Conservation (phyloP, 257 asterid species). For the Thymus quinquecostatus region DNA sequence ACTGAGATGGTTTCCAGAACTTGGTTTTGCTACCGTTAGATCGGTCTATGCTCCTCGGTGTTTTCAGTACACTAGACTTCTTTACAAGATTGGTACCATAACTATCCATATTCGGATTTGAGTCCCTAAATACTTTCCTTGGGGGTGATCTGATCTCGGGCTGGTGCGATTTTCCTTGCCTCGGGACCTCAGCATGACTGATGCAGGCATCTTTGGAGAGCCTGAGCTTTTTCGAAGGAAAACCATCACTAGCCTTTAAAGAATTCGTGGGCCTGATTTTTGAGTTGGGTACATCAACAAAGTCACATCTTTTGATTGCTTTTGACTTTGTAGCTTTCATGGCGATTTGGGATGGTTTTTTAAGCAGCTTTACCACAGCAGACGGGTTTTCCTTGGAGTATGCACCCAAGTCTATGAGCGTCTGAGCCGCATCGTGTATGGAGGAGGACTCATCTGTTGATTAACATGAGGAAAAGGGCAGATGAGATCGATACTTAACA, state of each 20-base stretch:
- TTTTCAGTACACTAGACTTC: constrained; percentile 53
- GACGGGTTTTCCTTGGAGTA: constrained; percentile 41
- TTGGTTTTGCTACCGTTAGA: constrained; percentile 50
- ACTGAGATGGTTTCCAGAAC: constrained; percentile 47
- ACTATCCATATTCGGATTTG: constrained; percentile 42
- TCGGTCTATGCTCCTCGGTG: constrained; percentile 59
- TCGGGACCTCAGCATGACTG: constrained; percentile 36
- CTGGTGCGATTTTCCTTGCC: constrained; percentile 47
- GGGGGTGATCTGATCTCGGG: constrained; percentile 61
- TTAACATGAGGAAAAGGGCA: constrained; percentile 4
- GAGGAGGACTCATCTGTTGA: constrained; percentile 56
- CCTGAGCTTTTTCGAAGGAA: constrained; percentile 69
- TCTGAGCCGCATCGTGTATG: constrained; percentile 72
- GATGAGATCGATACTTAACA: constrained; percentile 8
- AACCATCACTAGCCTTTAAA: constrained; percentile 40
- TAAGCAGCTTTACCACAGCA: constrained; percentile 38
- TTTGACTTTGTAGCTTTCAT: constrained; percentile 57
- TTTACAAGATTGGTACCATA: constrained; percentile 49
- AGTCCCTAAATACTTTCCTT: constrained; percentile 48
- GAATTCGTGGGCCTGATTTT: constrained; percentile 37
- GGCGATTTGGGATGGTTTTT: constrained; percentile 51
- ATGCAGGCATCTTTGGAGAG: constrained; percentile 45
- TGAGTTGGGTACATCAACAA: constrained; percentile 43
- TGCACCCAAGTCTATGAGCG: constrained; percentile 62
- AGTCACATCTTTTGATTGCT: constrained; percentile 51